These are phyloP conservation scores for Leccinum sublutescens DNA, from an alignment of 768 basidiomycete genomes.

Conservation along the genomic window DNA sequence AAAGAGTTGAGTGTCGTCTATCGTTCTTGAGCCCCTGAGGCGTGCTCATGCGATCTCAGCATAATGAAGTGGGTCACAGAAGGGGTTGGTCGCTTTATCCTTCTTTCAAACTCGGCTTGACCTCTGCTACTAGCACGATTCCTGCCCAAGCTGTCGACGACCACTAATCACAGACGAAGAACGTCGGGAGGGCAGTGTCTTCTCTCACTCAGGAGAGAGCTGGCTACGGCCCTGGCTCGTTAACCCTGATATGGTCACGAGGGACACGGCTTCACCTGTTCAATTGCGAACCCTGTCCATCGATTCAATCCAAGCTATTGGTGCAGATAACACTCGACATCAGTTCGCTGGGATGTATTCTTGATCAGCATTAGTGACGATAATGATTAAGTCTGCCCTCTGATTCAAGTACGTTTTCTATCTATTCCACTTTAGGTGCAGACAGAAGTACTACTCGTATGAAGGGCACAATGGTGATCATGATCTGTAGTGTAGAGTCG, in stretches of 20 bases:
- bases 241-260: slow-evolving; percentile 18
- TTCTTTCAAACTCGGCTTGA: slow-evolving; percentile 7
- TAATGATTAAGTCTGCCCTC: slow-evolving; percentile 15
- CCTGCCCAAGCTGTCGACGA: slow-evolving; percentile 66
- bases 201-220: slow-evolving; percentile 6
- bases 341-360: slow-evolving; percentile 62
- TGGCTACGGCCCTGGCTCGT: slow-evolving; percentile 27
- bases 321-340: slow-evolving; percentile 25
- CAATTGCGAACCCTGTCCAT: slow-evolving; percentile 22
- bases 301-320: slow-evolving; percentile 14
- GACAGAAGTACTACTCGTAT: slow-evolving; percentile 23
- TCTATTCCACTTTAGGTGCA: slow-evolving; percentile 24
- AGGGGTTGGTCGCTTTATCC: slow-evolving; percentile 42
- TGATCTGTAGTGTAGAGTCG: slow-evolving; percentile 23
- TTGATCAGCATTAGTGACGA: slow-evolving; percentile 23
- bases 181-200: slow-evolving; percentile 10
- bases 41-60: slow-evolving; percentile 37
- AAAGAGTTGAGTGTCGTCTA: slow-evolving; percentile 59
- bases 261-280: slow-evolving; percentile 7
- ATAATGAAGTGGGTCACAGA: slow-evolving; percentile 62
- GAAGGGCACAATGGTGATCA: slow-evolving; percentile 13
- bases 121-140: slow-evolving; percentile 45
- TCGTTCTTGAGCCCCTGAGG: slow-evolving; percentile 2
- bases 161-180: slow-evolving; percentile 35
- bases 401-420: slow-evolving; percentile 20